Evolutionary conservation across 2,329 filamentous ascomycete species (phyloP).

Genomic region (Fusarium multiceps): DNA sequence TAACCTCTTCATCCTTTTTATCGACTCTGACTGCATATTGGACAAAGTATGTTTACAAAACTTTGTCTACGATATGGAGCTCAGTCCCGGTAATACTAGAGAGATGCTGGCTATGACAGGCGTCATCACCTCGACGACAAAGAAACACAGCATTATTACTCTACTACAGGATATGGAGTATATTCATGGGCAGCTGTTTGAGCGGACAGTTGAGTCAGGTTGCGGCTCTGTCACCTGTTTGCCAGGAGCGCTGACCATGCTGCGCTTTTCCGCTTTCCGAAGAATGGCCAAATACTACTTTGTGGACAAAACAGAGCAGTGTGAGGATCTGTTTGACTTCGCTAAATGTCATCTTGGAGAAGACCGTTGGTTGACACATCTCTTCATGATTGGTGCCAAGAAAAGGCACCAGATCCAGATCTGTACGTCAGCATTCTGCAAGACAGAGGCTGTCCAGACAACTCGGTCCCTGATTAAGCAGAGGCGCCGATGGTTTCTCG

Average conservation of each 20-base stretch:
- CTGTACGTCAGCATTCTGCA: constrained; percentile 98
- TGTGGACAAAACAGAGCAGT: constrained; percentile 94
- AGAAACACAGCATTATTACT: constrained; percentile 88
- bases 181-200: constrained; percentile 95
- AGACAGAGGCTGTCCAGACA: constrained; percentile 95
- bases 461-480: constrained; percentile 90
- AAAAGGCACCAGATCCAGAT: constrained; percentile 96
- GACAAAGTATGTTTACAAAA: constrained; percentile 94
- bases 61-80: constrained; percentile 98
- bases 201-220: constrained; percentile 92
- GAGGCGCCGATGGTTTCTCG: constrained; percentile 93
- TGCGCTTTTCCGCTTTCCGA: constrained; percentile 95
- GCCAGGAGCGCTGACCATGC: constrained; percentile 92
- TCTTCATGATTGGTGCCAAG: constrained; percentile 98
- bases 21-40: constrained; percentile 96
- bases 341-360: constrained; percentile 95
- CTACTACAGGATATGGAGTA: constrained; percentile 98
- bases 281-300: constrained; percentile 99
- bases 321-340: constrained; percentile 95
- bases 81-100: constrained; percentile 89
- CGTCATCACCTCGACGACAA: constrained; percentile 93
- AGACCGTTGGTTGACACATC: constrained; percentile 95
- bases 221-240: constrained; percentile 95
- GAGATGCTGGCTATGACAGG: constrained; percentile 98
- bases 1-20: constrained; percentile 94